phyloP scores from a whole-genome alignment of 108 stramenopile genomes.

The Aureococcus anophagefferens region DNA sequence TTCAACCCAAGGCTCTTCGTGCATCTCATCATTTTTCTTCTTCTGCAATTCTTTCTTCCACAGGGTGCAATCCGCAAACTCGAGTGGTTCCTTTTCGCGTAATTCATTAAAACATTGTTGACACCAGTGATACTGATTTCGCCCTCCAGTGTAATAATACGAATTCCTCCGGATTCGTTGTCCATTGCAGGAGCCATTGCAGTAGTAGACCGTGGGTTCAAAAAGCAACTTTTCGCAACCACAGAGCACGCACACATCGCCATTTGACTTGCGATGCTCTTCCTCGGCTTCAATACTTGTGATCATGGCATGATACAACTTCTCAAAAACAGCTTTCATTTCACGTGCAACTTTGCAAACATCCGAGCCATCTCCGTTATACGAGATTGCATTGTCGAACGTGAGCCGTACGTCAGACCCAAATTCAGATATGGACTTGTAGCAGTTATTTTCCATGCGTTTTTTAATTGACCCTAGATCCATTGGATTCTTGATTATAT shows the following conservation, averaged over 20 bases:
- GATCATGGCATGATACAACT: constrained; percentile 57
- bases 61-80: constrained; percentile 67
- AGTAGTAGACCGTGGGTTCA: constrained; percentile 95
- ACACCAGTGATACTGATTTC: constrained; percentile 70
- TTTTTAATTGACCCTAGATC: constrained; percentile 94
- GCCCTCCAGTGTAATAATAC: constrained; percentile 62
- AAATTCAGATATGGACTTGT: constrained; percentile 72
- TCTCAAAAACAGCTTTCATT: constrained; percentile 64
- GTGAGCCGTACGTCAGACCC: constrained; percentile 73
- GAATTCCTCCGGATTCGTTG: constrained; percentile 67
- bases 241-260: constrained; percentile 88
- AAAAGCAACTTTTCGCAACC: constrained; percentile 84
- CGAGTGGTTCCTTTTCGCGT: constrained; percentile 57
- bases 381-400: constrained; percentile 94
- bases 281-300: constrained; percentile 69
- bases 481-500: constrained; percentile 77
- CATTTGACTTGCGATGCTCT: constrained; percentile 67
- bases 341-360: constrained; percentile 84
- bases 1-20: constrained; percentile 72
- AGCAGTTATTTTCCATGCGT: constrained; percentile 75
- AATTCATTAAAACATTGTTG: constrained; percentile 54
- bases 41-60: constrained; percentile 60
- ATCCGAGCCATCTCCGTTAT: constrained; percentile 79
- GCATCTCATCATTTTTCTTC: constrained; percentile 67
- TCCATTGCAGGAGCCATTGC: constrained; percentile 70